phyloP scores from a whole-genome alignment of 768 basidiomycete species.

The Paxillus ammoniavirescens region DNA sequence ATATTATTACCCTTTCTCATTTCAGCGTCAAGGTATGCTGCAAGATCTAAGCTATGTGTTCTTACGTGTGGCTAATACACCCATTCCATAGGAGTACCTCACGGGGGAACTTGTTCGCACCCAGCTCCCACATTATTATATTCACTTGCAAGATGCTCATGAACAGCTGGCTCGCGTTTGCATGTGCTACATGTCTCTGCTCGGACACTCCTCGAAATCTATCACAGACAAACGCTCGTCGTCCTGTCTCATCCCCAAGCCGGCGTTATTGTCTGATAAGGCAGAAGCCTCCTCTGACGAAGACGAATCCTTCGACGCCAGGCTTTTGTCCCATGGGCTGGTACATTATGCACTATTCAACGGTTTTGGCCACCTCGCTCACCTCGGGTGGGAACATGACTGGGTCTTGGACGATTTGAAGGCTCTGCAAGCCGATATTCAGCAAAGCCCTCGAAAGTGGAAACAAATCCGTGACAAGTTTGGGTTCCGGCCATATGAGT shows the following conservation, averaged over 20 bases:
- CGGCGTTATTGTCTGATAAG: too few species aligned
- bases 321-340: too few species aligned
- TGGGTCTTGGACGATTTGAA: not conserved
- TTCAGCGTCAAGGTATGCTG: not conserved
- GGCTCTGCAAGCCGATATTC: not conserved
- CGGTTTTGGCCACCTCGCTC: conserved; percentile 4
- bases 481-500: too few species aligned
- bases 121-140: not conserved
- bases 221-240: not conserved
- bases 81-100: conserved; percentile 6
- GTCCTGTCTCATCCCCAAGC: not conserved
- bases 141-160: not conserved
- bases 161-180: conserved; percentile 1
- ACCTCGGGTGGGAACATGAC: not conserved
- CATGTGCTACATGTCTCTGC: conserved; percentile 7
- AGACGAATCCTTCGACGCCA: too few species aligned
- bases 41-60: too few species aligned
- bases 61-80: too few species aligned
- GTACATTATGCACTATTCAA: not conserved
- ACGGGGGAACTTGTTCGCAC: not conserved
- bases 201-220: not conserved
- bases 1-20: not conserved
- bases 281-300: too few species aligned
- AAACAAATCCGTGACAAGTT: not conserved
- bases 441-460: conserved; percentile 1